phyloP scores from a whole-genome alignment of 345 rosid species.

The Moringa oleifera region DNA sequence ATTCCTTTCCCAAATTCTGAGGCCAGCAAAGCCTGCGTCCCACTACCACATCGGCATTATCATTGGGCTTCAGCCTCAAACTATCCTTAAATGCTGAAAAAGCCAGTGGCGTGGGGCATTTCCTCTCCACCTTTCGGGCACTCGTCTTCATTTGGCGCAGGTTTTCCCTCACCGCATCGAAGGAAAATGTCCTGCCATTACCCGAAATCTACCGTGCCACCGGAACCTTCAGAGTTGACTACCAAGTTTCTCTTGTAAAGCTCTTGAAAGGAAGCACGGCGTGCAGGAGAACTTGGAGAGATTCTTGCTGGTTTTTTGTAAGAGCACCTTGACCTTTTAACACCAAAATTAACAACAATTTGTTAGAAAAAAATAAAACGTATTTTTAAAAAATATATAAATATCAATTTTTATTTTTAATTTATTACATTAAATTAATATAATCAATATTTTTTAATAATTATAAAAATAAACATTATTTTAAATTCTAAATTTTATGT shows the following conservation, averaged over 20 bases:
- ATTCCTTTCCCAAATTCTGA: slow-evolving; percentile 41
- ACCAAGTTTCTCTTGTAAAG: slow-evolving; percentile 28
- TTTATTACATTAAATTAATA: too few relatives aligned
- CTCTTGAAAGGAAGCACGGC: slow-evolving; percentile 33
- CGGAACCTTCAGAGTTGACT: slow-evolving; percentile 18
- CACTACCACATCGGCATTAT: slow-evolving; percentile 22
- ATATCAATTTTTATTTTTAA: too few relatives aligned
- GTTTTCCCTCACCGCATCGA: slow-evolving; percentile 32
- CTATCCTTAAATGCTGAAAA: slow-evolving; percentile 21
- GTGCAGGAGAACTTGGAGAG: slow-evolving; percentile 44
- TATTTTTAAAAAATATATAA: too few relatives aligned
- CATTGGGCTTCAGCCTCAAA: slow-evolving; percentile 21
- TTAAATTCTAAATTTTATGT: too few relatives aligned
- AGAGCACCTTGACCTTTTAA: too few relatives aligned
- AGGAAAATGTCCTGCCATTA: background rate
- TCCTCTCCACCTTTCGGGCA: slow-evolving; percentile 4
- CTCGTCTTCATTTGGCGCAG: slow-evolving; percentile 24
- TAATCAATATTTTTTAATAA: too few relatives aligned
- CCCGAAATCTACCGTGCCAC: slow-evolving; percentile 8
- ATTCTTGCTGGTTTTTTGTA: slow-evolving; percentile 35
- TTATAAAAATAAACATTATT: too few relatives aligned
- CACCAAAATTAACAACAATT: too few relatives aligned
- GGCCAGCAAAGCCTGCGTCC: slow-evolving; percentile 30
- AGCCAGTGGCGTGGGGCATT: slow-evolving; percentile 2
- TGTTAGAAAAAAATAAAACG: too few relatives aligned